A percentile compares a stretch with the other conserved stretches of the same genome.
phyloP scores from a whole-genome alignment of 1,284 basidiomycete species.

The Ganoderma boninense region DNA sequence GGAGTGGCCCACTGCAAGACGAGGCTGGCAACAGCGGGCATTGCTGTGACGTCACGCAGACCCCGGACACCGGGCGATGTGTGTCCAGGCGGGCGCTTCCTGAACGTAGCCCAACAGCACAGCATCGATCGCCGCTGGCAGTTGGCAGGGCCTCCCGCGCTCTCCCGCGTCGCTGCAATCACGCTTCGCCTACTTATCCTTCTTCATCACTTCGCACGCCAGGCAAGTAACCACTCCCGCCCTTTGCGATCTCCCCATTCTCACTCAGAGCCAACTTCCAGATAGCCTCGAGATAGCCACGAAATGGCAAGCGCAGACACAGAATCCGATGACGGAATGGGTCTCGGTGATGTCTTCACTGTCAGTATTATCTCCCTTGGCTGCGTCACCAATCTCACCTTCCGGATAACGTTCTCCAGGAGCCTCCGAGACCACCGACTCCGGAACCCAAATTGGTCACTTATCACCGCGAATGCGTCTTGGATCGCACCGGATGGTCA shows the following conservation, averaged over 20 bases:
- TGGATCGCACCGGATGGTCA: conserved; percentile 44
- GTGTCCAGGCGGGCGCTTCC: conserved; percentile 1
- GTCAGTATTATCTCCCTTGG: conserved; percentile 36
- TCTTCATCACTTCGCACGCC: background rate
- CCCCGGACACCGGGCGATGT: conserved; percentile 1
- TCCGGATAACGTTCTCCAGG: conserved; percentile 33
- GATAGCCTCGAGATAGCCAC: background rate
- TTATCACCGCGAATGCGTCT: conserved; percentile 50
- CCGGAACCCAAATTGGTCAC: conserved; percentile 62
- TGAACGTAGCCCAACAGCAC: conserved; percentile 1
- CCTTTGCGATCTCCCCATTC: background rate
- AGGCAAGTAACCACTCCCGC: background rate
- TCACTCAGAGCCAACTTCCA: background rate
- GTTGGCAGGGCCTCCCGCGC: too few species aligned
- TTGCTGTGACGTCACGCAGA: background rate
- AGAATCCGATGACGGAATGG: conserved; percentile 35
- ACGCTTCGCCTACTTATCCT: background rate
- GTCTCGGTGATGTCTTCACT: conserved; percentile 46
- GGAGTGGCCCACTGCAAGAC: background rate
- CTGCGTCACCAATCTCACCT: conserved; percentile 35
- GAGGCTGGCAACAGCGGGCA: conserved; percentile 2
- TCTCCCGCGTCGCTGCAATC: background rate
- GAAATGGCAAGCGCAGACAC: conserved; percentile 13
- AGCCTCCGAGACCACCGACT: conserved; percentile 62
- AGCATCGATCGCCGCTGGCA: conserved; percentile 1